phyloP scores from a whole-genome alignment of 2,329 filamentous ascomycete species.

The Teratosphaeria viscida region DNA sequence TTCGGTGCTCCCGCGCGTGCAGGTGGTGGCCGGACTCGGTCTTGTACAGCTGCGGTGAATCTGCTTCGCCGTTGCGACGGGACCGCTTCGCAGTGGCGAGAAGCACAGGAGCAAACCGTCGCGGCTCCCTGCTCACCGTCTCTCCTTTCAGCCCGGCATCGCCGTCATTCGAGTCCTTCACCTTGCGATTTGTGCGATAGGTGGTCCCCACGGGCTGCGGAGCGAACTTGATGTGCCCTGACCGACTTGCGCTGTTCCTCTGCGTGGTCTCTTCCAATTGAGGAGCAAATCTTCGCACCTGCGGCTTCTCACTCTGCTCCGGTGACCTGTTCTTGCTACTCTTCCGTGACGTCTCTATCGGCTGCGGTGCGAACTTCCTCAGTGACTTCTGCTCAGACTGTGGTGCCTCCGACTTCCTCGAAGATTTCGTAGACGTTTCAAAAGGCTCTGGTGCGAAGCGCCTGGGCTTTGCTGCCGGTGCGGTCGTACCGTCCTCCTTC shows the following conservation, averaged over 20 bases:
- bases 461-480: constrained; percentile 1
- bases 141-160: constrained; percentile 12
- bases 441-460: constrained; percentile 7
- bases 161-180: constrained; percentile 2
- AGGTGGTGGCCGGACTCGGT: constrained; percentile 42
- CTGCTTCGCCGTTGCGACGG: constrained; percentile 54
- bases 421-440: constrained; percentile 7
- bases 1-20: constrained; percentile 22
- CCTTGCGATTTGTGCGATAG: constrained; percentile 17
- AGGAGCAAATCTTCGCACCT: constrained; percentile 6
- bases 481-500: not conserved
- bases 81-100: constrained; percentile 69
- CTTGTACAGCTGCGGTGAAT: constrained; percentile 44
- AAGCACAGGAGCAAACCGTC: constrained; percentile 64
- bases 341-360: constrained; percentile 61
- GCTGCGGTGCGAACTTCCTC: constrained; percentile 54
- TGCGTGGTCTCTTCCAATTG: constrained; percentile 15
- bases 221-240: constrained; percentile 17
- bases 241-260: constrained; percentile 18
- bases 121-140: constrained; percentile 19
- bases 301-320: constrained; percentile 14
- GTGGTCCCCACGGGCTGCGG: constrained; percentile 25
- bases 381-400: constrained; percentile 16
- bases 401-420: constrained; percentile 24
- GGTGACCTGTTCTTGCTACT: constrained; percentile 30